Evolutionary conservation across 2,329 filamentous ascomycete species (phyloP).

Genomic region (Aspergillus pseudonomiae): DNA sequence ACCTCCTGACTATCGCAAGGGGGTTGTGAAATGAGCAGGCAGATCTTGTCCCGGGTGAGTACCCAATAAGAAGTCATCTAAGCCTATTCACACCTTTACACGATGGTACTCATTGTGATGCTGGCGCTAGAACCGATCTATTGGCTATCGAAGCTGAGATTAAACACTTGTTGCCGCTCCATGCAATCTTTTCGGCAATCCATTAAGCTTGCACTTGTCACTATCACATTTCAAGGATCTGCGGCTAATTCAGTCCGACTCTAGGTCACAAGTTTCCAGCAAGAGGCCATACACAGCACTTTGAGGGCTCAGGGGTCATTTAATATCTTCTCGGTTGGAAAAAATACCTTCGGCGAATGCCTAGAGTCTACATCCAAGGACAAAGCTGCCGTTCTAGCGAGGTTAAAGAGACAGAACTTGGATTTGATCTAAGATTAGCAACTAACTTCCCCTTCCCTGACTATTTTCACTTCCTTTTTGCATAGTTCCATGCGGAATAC

Average conservation of each 20-base stretch:
- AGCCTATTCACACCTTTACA: slow-evolving; percentile 10
- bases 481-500: neutral
- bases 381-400: neutral
- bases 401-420: neutral
- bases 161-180: neutral
- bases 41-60: slow-evolving; percentile 8
- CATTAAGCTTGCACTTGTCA: slow-evolving; percentile 4
- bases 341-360: neutral
- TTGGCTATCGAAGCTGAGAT: slow-evolving; percentile 9
- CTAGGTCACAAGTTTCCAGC: neutral
- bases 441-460: neutral
- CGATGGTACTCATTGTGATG: slow-evolving; percentile 14
- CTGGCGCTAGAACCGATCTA: slow-evolving; percentile 7
- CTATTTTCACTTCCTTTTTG: neutral
- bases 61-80: slow-evolving; percentile 16
- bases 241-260: neutral
- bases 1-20: slow-evolving; percentile 14
- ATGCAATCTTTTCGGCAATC: neutral
- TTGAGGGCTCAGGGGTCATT: neutral
- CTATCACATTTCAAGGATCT: slow-evolving; percentile 2
- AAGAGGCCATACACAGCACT: neutral
- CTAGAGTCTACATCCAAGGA: neutral
- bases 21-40: slow-evolving; percentile 8
- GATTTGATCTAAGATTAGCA: neutral
- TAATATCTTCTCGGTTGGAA: neutral